phyloP scores from a whole-genome alignment of 192 early-diverging fungal genomes.

The Coemansia sp. region DNA sequence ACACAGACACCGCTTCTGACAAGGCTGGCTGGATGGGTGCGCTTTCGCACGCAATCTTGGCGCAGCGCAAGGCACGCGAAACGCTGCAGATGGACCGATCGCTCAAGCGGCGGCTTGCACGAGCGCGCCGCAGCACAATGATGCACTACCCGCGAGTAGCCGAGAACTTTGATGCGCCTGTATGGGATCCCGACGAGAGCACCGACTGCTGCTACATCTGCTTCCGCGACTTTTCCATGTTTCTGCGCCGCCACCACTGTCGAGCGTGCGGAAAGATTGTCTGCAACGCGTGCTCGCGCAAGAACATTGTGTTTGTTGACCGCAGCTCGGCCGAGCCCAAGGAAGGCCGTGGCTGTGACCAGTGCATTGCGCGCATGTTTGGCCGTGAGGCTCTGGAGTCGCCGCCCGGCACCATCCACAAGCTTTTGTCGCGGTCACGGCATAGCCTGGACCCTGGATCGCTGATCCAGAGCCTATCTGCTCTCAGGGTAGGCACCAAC shows the following conservation, averaged over 20 bases:
- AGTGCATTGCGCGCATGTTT: constrained; percentile 55
- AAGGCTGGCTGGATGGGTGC: constrained; percentile 69
- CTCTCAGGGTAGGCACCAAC: constrained; percentile 26
- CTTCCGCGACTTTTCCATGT: constrained; percentile 65
- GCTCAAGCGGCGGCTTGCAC: constrained; percentile 39
- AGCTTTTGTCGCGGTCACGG: constrained; percentile 38
- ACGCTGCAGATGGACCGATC: constrained; percentile 63
- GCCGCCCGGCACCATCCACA: constrained; percentile 44
- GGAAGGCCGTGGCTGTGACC: constrained; percentile 56
- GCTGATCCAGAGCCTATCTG: constrained; percentile 41
- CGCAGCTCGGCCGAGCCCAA: constrained; percentile 24
- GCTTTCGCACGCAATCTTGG: constrained; percentile 59
- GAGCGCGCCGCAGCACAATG: constrained; percentile 54
- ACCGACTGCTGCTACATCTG: constrained; percentile 71
- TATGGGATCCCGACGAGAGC: constrained; percentile 74
- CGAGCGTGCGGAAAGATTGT: constrained; percentile 78
- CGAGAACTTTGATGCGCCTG: constrained; percentile 67
- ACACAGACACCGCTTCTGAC: constrained; percentile 55
- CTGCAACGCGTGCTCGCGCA: constrained; percentile 69
- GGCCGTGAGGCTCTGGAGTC: constrained; percentile 51
- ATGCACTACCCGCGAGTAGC: constrained; percentile 61
- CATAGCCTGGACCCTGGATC: constrained; percentile 49
- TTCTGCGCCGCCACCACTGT: constrained; percentile 74
- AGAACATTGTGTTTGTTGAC: constrained; percentile 55
- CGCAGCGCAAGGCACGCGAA: constrained; percentile 58